These are phyloP conservation scores for Myxozyma vanderwaltii DNA, from an alignment of 805 yeast genomes.

Conservation along the genomic window DNA sequence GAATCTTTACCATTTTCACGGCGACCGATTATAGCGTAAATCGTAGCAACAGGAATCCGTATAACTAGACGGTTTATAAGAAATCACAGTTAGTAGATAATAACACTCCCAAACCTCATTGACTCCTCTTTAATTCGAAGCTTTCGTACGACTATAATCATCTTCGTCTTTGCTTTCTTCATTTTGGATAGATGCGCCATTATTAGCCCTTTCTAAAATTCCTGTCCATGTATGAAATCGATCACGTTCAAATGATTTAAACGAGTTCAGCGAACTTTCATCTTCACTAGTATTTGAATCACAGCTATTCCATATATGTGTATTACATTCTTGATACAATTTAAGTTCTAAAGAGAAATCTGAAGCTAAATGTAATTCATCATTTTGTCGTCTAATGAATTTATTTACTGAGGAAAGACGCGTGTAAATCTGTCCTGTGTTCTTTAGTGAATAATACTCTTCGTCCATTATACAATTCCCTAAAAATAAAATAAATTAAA, in stretches of 20 bases:
- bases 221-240: too few species aligned
- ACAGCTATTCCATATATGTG: neutral
- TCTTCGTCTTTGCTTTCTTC: neutral
- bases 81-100: neutral
- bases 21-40: neutral
- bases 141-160: neutral
- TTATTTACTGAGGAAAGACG: neutral
- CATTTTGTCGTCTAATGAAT: neutral
- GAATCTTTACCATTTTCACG: too few species aligned
- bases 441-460: neutral
- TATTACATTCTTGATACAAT: neutral
- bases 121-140: neutral
- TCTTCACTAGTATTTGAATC: neutral
- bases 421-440: neutral
- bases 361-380: neutral
- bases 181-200: neutral
- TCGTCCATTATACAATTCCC: too few species aligned
- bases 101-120: neutral
- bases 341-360: neutral
- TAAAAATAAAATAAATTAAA: too few species aligned
- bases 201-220: too few species aligned
- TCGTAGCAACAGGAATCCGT: neutral
- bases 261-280: neutral
- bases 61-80: neutral
- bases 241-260: too few species aligned